Evolutionary conservation across 1,284 basidiomycete species (phyloP), one percentile per base, ranked within the genome.

Genomic region (Coniferiporia weirii): DNA sequence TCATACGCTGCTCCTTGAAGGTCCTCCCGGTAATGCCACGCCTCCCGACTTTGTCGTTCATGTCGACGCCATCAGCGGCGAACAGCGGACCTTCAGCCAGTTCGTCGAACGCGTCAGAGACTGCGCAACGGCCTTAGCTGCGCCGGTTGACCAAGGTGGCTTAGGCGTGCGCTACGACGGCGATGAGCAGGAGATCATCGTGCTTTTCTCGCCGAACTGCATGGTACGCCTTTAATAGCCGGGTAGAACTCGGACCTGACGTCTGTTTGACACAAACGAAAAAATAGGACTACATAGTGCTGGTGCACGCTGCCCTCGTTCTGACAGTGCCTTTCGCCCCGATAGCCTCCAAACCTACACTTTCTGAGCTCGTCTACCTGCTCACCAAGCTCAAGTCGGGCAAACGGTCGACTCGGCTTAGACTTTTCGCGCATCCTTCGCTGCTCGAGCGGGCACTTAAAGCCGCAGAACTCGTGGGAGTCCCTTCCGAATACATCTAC

Each of bases 121-220:
- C 57, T 79, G 78, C 12, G 79, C 83, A 1, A 86, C 85, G 0
- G 84, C 80, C 0, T 75, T 90, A 6, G 75, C 74, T 0, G 70
- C 75, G 1, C 72, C 79, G 1, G 62, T 71, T 12, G 63, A 69
- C 0, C 68, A 78, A 36, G 85, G 84, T 1, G 85, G 87, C 0
- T 70, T 89, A 4, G 84, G 78, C 0, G 66, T 89, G n/a, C 66
- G 69, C 12, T 67, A 67, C 0, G 72, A 73, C 19, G 71, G 75
- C 2, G 74, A 73, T 0, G 43, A 20, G 13, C 54, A 50, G 46
- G 84, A 86, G 61, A 79, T 88, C 32, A 73, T 89, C 32, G 89
- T 84, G 2, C 79, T 91, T 12, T 78, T 89, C 65, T 82, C 82
- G 69, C 79, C 83, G 54, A 91, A 90, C 66, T 83, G 79, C 46